phyloP scores from a whole-genome alignment of 495 filamentous ascomycete species.

The Podospora conica region DNA sequence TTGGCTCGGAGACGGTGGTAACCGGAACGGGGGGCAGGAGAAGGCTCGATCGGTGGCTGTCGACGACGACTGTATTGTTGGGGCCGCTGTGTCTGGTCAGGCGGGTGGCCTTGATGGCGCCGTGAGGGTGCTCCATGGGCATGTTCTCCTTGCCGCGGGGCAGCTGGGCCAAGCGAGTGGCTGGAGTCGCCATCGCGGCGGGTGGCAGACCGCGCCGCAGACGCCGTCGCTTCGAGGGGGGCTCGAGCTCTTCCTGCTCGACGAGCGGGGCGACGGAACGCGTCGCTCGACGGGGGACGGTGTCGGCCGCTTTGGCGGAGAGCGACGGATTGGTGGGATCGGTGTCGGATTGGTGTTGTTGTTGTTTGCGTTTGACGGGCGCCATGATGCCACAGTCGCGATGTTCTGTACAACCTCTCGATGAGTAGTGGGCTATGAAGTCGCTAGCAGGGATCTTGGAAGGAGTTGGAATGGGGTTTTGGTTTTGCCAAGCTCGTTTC shows the following conservation, averaged over 20 bases:
- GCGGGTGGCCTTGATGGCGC: slow-evolving; percentile 12
- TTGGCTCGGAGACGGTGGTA: not conserved
- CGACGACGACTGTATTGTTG: slow-evolving; percentile 3
- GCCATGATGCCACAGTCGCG: slow-evolving; percentile 24
- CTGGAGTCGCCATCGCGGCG: not conserved
- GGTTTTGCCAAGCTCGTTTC: not conserved
- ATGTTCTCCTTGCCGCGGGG: slow-evolving; percentile 29
- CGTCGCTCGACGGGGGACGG: slow-evolving; percentile 36
- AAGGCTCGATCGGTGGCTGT: not conserved
- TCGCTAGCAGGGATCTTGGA: not conserved
- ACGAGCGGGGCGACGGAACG: slow-evolving; percentile 32
- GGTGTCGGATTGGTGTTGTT: slow-evolving; percentile 9
- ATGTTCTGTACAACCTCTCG: not conserved
- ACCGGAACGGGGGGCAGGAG: not conserved
- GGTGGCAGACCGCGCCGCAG: slow-evolving; percentile 23
- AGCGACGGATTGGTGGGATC: slow-evolving; percentile 3
- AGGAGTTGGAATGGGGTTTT: not conserved
- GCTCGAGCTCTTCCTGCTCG: slow-evolving; percentile 26
- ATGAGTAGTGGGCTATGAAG: not conserved
- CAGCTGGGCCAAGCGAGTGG: slow-evolving; percentile 1
- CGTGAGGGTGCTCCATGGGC: slow-evolving; percentile 13
- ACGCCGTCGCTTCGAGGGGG: slow-evolving; percentile 35
- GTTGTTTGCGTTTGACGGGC: slow-evolving; percentile 39
- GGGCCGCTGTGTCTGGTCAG: slow-evolving; percentile 17
- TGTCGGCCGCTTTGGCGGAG: not conserved